phyloP scores from a whole-genome alignment of 1,284 basidiomycete genomes.

The Heterobasidion irregulare region DNA sequence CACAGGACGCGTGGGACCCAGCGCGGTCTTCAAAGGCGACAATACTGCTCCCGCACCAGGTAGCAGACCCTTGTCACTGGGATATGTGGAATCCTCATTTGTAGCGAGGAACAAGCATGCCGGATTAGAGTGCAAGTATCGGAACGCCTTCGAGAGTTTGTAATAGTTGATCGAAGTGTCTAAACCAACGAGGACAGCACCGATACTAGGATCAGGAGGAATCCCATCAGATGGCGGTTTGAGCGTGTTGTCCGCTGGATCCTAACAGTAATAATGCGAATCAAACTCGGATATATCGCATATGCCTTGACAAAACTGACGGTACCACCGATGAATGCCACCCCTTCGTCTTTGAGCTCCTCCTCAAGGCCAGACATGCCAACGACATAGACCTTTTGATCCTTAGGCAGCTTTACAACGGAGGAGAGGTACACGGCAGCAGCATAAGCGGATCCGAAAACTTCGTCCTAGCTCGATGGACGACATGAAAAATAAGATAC shows the following conservation, averaged over 20 bases:
- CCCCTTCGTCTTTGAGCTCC: constrained; percentile 81
- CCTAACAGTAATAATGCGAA: constrained; percentile 33
- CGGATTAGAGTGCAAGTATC: constrained; percentile 77
- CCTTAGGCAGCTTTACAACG: constrained; percentile 81
- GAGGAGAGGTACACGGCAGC: constrained; percentile 90
- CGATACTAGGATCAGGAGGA: constrained; percentile 72
- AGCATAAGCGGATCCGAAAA: constrained; percentile 94
- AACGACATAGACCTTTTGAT: constrained; percentile 95
- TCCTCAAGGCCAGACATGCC: constrained; percentile 92
- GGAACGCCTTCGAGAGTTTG: constrained; percentile 90
- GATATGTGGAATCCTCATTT: constrained; percentile 90
- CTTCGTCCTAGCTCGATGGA: constrained; percentile 63
- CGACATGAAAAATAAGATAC: not conserved
- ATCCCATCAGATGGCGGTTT: constrained; percentile 64
- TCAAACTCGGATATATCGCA: not conserved
- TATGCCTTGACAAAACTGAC: constrained; percentile 32
- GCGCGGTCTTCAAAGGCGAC: constrained; percentile 72
- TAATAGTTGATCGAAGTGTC: constrained; percentile 82
- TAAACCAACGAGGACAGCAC: constrained; percentile 87
- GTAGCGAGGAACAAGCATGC: constrained; percentile 86
- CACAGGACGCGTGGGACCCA: constrained; percentile 53
- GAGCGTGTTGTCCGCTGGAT: constrained; percentile 76
- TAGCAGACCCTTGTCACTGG: constrained; percentile 71
- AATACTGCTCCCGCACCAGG: constrained; percentile 84
- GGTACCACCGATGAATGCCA: constrained; percentile 79